Conservation (phyloP, 805 yeast species). For the Kodamaea leandrae region DNA sequence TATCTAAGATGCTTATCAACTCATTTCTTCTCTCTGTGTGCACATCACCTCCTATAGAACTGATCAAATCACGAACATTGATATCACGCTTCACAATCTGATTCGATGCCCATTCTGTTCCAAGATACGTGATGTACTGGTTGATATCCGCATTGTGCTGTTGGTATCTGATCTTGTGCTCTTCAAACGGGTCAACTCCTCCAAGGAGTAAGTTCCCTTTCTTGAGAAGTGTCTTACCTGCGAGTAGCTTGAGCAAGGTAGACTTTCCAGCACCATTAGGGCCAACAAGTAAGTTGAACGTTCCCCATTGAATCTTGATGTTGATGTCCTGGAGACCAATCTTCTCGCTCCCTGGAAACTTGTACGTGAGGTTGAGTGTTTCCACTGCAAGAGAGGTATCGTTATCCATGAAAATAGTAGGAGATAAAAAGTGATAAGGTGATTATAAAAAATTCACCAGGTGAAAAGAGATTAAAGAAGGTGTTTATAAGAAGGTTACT, state of each 20-base stretch:
- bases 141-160: slow-evolving; percentile 45
- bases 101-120: slow-evolving; percentile 97
- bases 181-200: slow-evolving; percentile 80
- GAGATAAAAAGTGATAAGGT: not conserved
- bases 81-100: slow-evolving; percentile 88
- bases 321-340: slow-evolving; percentile 68
- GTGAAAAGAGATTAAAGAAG: too few relatives aligned
- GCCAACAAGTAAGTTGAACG: slow-evolving; percentile 79
- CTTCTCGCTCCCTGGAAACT: slow-evolving; percentile 54
- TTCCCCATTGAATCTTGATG: slow-evolving; percentile 62
- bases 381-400: slow-evolving; percentile 47
- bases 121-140: slow-evolving; percentile 69
- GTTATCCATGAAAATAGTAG: slow-evolving; percentile 3
- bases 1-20: slow-evolving; percentile 74
- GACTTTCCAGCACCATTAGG: slow-evolving; percentile 98
- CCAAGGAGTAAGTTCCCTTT: slow-evolving; percentile 70
- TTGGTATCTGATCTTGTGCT: slow-evolving; percentile 49
- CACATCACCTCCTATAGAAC: slow-evolving; percentile 69
- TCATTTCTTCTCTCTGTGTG: slow-evolving; percentile 74
- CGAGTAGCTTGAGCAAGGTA: slow-evolving; percentile 76
- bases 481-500: too few relatives aligned
- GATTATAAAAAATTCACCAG: too few relatives aligned
- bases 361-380: slow-evolving; percentile 64
- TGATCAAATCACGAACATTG: slow-evolving; percentile 74
- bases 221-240: slow-evolving; percentile 86